A percentile compares a stretch with the other conserved stretches of the same genome.
Conservation (phyloP, 2,329 filamentous ascomycete species). For the Colletotrichum somersetense region DNA sequence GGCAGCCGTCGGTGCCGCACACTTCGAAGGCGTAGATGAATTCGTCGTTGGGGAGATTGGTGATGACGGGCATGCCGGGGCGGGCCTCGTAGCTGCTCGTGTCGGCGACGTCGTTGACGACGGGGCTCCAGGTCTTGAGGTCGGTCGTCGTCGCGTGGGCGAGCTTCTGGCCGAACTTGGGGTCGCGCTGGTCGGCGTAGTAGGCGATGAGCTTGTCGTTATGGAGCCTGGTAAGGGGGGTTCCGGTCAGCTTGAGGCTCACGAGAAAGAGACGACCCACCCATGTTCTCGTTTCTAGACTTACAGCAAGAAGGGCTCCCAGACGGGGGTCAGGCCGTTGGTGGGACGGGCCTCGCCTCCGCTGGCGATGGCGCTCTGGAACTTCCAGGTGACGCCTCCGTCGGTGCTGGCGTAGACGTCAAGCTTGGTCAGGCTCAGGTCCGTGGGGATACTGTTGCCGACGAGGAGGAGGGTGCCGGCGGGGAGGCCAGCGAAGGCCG, state of each 20-base stretch:
- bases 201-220: conserved; percentile 72
- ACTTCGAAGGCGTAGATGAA: conserved; percentile 77
- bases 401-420: conserved; percentile 77
- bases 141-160: conserved; percentile 73
- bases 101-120: conserved; percentile 72
- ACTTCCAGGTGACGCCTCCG: conserved; percentile 72
- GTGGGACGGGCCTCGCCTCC: conserved; percentile 72
- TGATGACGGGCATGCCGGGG: conserved; percentile 76
- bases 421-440: conserved; percentile 74
- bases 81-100: conserved; percentile 68
- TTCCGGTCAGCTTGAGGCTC: background rate
- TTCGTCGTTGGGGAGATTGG: conserved; percentile 67
- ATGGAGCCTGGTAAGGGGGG: conserved; percentile 56
- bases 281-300: conserved; percentile 2
- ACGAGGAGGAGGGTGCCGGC: conserved; percentile 75
- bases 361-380: conserved; percentile 73
- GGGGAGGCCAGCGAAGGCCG: conserved; percentile 67
- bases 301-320: conserved; percentile 76
- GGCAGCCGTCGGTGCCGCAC: conserved; percentile 60
- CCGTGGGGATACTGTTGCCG: conserved; percentile 69
- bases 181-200: conserved; percentile 79
- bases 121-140: conserved; percentile 67
- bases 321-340: conserved; percentile 77
- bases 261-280: background rate
- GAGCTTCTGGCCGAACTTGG: conserved; percentile 76